Evolutionary conservation across 169 alveolate genomes (phyloP).

Genomic region (Ichthyophthirius multifiliis): DNA sequence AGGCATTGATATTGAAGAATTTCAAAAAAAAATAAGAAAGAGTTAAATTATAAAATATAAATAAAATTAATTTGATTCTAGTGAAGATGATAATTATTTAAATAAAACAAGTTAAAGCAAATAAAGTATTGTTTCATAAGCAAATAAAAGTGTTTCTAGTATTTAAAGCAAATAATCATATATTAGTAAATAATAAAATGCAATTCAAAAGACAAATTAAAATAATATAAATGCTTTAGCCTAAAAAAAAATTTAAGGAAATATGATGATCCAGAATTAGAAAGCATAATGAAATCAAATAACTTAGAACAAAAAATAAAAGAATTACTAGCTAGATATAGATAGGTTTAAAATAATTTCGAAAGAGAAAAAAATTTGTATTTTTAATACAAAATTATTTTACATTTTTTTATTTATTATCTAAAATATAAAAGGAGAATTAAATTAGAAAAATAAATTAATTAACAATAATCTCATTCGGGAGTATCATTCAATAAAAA

Average conservation of each 20-base stretch:
- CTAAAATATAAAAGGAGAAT: background rate
- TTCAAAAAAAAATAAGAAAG: background rate
- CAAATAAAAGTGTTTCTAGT: background rate
- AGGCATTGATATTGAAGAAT: constrained; percentile 3
- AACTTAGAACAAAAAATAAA: background rate
- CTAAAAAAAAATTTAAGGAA: background rate
- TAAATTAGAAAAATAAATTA: background rate
- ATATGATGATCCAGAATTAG: constrained; percentile 8
- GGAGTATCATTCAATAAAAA: too few species aligned
- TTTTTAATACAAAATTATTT: background rate
- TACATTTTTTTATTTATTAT: background rate
- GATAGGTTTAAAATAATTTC: background rate
- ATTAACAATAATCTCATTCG: background rate
- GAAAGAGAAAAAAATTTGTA: background rate
- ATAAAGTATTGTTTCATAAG: background rate
- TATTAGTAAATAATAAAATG: background rate
- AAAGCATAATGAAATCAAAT: background rate
- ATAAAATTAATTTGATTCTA: background rate
- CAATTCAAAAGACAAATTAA: background rate
- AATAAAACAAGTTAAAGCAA: background rate
- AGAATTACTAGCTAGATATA: background rate
- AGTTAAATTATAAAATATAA: background rate
- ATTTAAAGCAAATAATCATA: background rate
- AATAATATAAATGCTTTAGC: background rate
- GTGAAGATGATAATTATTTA: background rate